phyloP scores from a whole-genome alignment of 306 rosid genomes.

The Vigna reflexopilosa region DNA sequence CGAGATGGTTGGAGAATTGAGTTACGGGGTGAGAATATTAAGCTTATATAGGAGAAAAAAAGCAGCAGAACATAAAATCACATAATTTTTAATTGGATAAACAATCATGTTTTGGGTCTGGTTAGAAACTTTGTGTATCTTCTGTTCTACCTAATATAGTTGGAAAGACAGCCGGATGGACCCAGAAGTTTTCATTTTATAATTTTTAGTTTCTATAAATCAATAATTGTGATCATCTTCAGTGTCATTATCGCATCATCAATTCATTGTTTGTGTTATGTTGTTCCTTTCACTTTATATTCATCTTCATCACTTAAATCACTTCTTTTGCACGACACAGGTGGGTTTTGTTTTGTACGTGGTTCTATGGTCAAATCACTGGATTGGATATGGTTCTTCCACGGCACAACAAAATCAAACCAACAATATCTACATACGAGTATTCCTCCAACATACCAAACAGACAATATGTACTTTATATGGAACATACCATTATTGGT shows the following conservation, averaged over 20 bases:
- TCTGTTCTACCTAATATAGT: conserved; percentile 30
- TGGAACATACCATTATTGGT: no score
- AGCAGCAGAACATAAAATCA: not conserved
- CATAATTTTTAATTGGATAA: not conserved
- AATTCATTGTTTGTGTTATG: not conserved
- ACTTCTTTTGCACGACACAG: conserved; percentile 10
- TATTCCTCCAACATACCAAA: no score
- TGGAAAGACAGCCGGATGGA: conserved; percentile 8
- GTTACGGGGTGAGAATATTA: not conserved
- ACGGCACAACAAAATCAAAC: not conserved
- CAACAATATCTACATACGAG: not conserved
- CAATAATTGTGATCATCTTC: conserved; percentile 2
- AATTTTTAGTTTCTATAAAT: not conserved
- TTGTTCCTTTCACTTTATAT: conserved; percentile 7
- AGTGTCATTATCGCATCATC: conserved; percentile 14
- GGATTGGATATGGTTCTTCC: not conserved
- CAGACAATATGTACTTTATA: no score
- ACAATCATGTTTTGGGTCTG: not conserved
- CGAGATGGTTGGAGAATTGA: not conserved
- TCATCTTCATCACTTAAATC: not conserved
- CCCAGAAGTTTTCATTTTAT: not conserved
- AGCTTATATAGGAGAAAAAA: conserved; percentile 5
- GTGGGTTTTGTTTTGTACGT: not conserved
- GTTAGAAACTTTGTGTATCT: conserved; percentile 8
- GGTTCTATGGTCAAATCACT: not conserved